A percentile compares a stretch with the other conserved stretches of the same genome.
phyloP scores from a whole-genome alignment of 495 filamentous ascomycete species.

The Neurospora sp. region DNA sequence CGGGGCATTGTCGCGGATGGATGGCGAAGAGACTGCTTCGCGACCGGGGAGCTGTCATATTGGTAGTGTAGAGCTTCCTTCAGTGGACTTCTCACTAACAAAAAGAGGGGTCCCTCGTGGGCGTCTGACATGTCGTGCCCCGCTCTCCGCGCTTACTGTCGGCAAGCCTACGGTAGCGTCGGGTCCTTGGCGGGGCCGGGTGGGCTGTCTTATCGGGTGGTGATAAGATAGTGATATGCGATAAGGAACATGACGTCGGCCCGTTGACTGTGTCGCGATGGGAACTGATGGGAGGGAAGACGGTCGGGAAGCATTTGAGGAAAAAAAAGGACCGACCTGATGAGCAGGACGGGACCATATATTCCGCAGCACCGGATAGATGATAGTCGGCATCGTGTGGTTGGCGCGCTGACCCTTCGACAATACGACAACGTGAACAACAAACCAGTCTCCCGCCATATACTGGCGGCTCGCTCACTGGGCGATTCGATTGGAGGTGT shows the following conservation, averaged over 20 bases:
- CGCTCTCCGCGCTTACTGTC: not conserved
- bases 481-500: too few relatives aligned
- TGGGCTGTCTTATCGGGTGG: not conserved
- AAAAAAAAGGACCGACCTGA: too few relatives aligned
- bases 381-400: too few relatives aligned
- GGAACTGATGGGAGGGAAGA: not conserved
- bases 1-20: constrained; percentile 25
- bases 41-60: not conserved
- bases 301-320: too few relatives aligned
- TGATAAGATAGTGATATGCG: not conserved
- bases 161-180: not conserved
- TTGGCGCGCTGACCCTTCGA: too few relatives aligned
- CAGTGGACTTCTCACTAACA: not conserved
- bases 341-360: too few relatives aligned
- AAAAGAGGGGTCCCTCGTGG: not conserved
- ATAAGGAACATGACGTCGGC: not conserved
- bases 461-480: too few relatives aligned
- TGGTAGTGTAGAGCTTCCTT: not conserved
- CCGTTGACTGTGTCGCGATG: not conserved
- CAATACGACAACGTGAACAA: too few relatives aligned
- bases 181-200: not conserved
- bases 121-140: not conserved
- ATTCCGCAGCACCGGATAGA: too few relatives aligned
- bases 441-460: too few relatives aligned
- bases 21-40: not conserved